Percentiles rank a stretch among this genome's conserved stretches.
Evolutionary conservation across 2,329 filamentous ascomycete genomes (phyloP).

Genomic region (Trichoderma afroharzianum): DNA sequence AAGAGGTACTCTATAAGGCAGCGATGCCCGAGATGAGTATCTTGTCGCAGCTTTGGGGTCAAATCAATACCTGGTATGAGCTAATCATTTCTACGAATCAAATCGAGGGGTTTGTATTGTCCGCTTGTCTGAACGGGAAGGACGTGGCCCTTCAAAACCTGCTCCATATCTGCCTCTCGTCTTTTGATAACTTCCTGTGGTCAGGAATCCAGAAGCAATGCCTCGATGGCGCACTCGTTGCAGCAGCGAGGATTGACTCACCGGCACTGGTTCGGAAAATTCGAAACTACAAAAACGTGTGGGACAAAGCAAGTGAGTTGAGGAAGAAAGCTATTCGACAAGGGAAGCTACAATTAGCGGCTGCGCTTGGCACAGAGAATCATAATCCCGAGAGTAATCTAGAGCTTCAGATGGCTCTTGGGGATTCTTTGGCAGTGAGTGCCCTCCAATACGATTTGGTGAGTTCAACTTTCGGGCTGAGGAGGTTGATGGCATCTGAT

Average conservation of each 20-base stretch:
- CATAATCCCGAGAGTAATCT: background rate
- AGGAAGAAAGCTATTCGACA: background rate
- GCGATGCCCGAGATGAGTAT: background rate
- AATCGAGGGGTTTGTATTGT: background rate
- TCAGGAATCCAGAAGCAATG: background rate
- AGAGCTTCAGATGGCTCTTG: no score
- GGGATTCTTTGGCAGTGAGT: no score
- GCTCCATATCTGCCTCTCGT: background rate
- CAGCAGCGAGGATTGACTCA: background rate
- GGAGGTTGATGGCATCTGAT: no score
- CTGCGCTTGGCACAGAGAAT: background rate
- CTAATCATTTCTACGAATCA: background rate
- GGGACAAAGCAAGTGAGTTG: background rate
- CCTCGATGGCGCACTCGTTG: background rate
- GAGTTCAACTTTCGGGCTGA: no score
- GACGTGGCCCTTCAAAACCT: background rate
- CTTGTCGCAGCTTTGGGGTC: background rate
- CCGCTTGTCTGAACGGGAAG: background rate
- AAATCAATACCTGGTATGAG: background rate
- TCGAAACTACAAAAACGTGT: background rate
- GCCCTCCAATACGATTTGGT: no score
- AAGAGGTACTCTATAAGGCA: background rate
- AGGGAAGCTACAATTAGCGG: background rate
- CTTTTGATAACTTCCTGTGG: no score
- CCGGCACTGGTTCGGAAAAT: background rate